phyloP scores from a whole-genome alignment of 2,329 filamentous ascomycete species.

The Colletotrichum noveboracense region DNA sequence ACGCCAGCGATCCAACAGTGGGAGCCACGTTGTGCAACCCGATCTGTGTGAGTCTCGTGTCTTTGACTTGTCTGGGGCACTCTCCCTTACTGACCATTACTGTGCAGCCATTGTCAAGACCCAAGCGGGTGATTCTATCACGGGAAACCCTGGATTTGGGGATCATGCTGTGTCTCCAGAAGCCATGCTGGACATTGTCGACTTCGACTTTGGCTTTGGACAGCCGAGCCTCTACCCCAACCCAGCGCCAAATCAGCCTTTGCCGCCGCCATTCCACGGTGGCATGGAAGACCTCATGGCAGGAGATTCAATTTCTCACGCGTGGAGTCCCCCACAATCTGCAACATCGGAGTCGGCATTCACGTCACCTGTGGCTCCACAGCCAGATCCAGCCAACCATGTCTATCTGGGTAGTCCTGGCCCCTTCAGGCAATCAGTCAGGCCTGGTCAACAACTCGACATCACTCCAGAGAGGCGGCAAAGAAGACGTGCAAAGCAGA shows the following conservation, averaged over 20 bases:
- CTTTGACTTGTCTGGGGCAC: conserved; percentile 11
- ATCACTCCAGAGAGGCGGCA: neutral
- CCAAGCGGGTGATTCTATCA: neutral
- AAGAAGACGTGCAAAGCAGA: conserved; percentile 27
- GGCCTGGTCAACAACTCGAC: neutral
- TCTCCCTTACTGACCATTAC: conserved; percentile 12
- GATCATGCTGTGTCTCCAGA: conserved; percentile 33
- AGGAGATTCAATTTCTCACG: neutral
- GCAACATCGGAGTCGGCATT: conserved; percentile 12
- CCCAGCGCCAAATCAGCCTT: conserved; percentile 24
- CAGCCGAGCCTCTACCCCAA: conserved; percentile 34
- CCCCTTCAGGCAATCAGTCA: neutral
- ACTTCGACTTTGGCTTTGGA: conserved; percentile 41
- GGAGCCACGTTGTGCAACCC: conserved; percentile 36
- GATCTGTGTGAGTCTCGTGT: conserved; percentile 38
- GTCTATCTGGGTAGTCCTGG: conserved; percentile 8
- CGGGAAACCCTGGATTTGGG: conserved; percentile 14
- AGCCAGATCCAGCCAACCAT: neutral
- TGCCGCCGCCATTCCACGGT: conserved; percentile 28
- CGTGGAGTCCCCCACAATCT: conserved; percentile 19
- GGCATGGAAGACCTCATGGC: conserved; percentile 17
- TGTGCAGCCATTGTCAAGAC: conserved; percentile 19
- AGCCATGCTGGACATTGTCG: conserved; percentile 31
- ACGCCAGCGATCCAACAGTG: conserved; percentile 38
- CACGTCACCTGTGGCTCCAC: conserved; percentile 6